Evolutionary conservation across 2,329 filamentous ascomycete species (phyloP).

Genomic region (Exophiala sp.): DNA sequence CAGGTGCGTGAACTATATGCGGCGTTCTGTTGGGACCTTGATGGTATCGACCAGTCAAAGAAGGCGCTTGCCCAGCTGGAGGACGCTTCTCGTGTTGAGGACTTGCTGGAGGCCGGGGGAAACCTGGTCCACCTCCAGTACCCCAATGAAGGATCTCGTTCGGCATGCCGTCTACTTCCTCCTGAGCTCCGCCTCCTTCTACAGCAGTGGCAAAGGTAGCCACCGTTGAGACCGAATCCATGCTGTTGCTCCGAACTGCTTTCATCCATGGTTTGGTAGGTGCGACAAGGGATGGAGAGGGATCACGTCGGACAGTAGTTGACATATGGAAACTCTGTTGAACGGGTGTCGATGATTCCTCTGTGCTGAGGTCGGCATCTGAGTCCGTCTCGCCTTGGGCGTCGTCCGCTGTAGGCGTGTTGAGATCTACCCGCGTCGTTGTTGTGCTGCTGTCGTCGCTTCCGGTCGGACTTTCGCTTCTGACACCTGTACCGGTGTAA

Average conservation of each 20-base stretch:
- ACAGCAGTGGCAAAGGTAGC: constrained; percentile 60
- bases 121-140: constrained; percentile 7
- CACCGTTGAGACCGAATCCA: constrained; percentile 55
- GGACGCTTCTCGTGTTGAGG: constrained; percentile 7
- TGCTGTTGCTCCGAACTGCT: constrained; percentile 46
- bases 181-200: constrained; percentile 42
- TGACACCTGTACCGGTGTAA: constrained; percentile 32
- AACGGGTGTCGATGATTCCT: constrained; percentile 16
- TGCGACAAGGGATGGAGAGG: constrained; percentile 1
- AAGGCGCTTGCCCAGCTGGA: constrained; percentile 13
- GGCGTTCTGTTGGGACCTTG: constrained; percentile 11
- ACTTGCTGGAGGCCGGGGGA: constrained; percentile 16
- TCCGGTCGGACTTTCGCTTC: constrained; percentile 23
- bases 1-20: constrained; percentile 8
- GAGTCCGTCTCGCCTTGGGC: constrained; percentile 27
- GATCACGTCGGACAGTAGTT: not conserved
- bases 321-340: constrained; percentile 24
- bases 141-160: constrained; percentile 28
- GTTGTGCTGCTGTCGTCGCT: constrained; percentile 25
- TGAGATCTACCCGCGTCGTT: constrained; percentile 23
- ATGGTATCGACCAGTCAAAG: constrained; percentile 8
- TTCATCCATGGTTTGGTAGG: constrained; percentile 22
- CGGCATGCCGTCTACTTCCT: constrained; percentile 34
- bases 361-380: not conserved
- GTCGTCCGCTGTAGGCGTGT: constrained; percentile 22